Base-by-base conservation (phyloP, 1,284 basidiomycete genomes). In the Sphaerobolus stellatus region DNA sequence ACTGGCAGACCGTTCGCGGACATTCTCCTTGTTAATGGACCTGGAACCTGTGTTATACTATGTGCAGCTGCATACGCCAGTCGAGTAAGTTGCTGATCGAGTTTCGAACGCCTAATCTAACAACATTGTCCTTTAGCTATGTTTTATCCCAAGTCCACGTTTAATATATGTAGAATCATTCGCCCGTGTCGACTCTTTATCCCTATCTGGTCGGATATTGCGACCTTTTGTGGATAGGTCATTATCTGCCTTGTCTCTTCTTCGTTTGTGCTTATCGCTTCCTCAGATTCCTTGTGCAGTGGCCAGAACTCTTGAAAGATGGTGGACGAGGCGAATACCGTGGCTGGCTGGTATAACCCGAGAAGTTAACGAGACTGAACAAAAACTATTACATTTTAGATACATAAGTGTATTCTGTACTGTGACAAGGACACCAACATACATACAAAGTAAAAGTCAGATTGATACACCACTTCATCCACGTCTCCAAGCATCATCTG, bases 121-220 rank as follows among this genome's bases (percentile, higher is more conserved):
- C 41, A 13, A 36, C 5, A 20, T 34, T 43, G 25, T 43, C 45
- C 29, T 38, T 34, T 48, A 45, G 30, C 67, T 96, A 93, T 75
- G 96, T 56, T 64, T 96, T 27, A 68, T 94, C 11, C 73, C 76
- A 16, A 80, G 87, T 2, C 91, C 96, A 2, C 78, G 75, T 43
- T 69, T 94, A 27, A 82, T 99, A 53, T 99, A 98, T 68, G 77
- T 98, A 41, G 97, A 99, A 70, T 95, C 94, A 0, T 97, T 97
- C 67, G 94, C 97, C 5, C 85, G 97, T 14, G 94, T 98, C 5
- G 77, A 74, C 28, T 79, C 81, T 1, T 76, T 98, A 18, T 96
- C 92, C 13, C 76, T 98, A 16, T 93, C 94, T 22, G 96, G 87
- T 25, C 91, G 82, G 63, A 73, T 99, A 41, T 75, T 98, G 20